These are phyloP conservation scores for Ceratocystis ficicola DNA, from an alignment of 2,329 filamentous ascomycete genomes.

Conservation along the genomic window DNA sequence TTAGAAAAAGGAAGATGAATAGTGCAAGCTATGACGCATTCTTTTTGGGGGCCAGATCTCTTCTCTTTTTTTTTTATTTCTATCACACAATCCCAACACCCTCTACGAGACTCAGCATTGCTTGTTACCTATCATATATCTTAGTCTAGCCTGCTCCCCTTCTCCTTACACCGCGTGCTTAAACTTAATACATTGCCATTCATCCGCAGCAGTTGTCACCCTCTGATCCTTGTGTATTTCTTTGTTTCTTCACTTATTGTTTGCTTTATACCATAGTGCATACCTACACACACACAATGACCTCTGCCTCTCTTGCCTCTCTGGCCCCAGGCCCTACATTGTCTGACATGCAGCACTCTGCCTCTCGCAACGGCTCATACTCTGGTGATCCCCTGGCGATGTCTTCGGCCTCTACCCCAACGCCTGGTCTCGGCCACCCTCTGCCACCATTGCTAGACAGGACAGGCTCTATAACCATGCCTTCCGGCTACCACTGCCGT, in stretches of 20 bases:
- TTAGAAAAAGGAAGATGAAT: background rate
- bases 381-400: background rate
- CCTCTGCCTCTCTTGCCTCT: background rate
- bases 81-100: too few relatives aligned
- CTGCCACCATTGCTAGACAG: background rate
- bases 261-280: too few relatives aligned
- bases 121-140: too few relatives aligned
- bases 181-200: too few relatives aligned
- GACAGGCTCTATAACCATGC: background rate
- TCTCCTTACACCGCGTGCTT: too few relatives aligned
- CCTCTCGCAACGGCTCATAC: background rate
- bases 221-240: too few relatives aligned
- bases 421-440: background rate
- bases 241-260: too few relatives aligned
- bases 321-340: background rate
- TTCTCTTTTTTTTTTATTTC: background rate
- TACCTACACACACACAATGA: background rate
- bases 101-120: too few relatives aligned
- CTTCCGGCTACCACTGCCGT: constrained; percentile 16
- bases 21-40: background rate
- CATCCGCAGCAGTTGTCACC: too few relatives aligned
- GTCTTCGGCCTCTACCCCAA: background rate
- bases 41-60: background rate
- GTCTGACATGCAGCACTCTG: background rate
- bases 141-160: too few relatives aligned